Percentiles rank a stretch among this genome's conserved stretches.
phyloP scores from a whole-genome alignment of 805 yeast genomes.

The Kurtzmaniella cleridarum region DNA sequence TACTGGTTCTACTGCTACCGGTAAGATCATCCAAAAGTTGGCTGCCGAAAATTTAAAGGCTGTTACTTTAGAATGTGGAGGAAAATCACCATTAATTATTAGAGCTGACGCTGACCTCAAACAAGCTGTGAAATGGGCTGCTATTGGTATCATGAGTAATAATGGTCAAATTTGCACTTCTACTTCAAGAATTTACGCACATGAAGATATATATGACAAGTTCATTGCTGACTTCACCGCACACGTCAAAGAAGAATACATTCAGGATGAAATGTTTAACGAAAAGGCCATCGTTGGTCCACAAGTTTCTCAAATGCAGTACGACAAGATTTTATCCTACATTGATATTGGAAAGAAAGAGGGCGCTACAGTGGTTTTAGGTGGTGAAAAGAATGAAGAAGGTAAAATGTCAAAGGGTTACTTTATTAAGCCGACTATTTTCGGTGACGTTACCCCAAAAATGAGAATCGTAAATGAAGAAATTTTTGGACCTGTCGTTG shows the following conservation, averaged over 20 bases:
- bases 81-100: conserved; percentile 61
- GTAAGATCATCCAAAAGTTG: conserved; percentile 54
- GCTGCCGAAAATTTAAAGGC: conserved; percentile 60
- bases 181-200: conserved; percentile 33
- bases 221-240: conserved; percentile 41
- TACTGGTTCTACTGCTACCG: conserved; percentile 66
- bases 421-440: conserved; percentile 71
- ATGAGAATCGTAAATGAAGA: conserved; percentile 73
- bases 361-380: conserved; percentile 37
- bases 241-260: conserved; percentile 45
- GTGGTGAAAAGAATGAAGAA: conserved; percentile 39
- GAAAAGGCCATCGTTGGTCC: conserved; percentile 52
- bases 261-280: conserved; percentile 52
- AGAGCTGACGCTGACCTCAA: conserved; percentile 61
- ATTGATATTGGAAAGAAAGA: conserved; percentile 40
- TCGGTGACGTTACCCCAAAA: conserved; percentile 59
- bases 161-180: conserved; percentile 63
- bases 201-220: conserved; percentile 43
- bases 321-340: conserved; percentile 44
- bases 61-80: conserved; percentile 68
- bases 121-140: conserved; percentile 65
- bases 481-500: conserved; percentile 84
- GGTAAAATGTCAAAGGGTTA: conserved; percentile 46
- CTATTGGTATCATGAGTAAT: conserved; percentile 59
- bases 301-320: conserved; percentile 52